phyloP scores from a whole-genome alignment of 176 grass and related monocot species.

The Puya raimondii region DNA sequence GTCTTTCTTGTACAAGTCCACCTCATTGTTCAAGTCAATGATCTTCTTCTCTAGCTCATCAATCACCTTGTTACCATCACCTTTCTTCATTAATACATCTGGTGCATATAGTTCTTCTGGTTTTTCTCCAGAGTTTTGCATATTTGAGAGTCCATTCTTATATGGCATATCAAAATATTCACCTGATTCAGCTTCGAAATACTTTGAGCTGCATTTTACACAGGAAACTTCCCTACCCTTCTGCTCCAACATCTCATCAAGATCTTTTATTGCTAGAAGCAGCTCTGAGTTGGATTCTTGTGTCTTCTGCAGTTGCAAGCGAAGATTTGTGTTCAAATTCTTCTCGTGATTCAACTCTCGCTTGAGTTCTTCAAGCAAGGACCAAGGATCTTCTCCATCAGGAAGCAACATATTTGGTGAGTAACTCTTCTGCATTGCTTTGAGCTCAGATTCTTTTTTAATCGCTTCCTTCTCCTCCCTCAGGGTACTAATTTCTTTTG shows the following conservation, averaged over 20 bases:
- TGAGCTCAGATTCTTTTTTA: constrained; percentile 64
- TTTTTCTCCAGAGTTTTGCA: constrained; percentile 38
- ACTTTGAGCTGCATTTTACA: not conserved
- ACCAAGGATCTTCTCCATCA: constrained; percentile 45
- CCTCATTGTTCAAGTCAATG: constrained; percentile 58
- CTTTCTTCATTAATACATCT: constrained; percentile 54
- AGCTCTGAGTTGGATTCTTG: constrained; percentile 97
- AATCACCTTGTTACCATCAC: constrained; percentile 21
- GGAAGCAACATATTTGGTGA: constrained; percentile 37
- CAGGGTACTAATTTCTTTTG: constrained; percentile 50
- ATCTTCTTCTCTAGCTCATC: constrained; percentile 65
- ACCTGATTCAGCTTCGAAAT: constrained; percentile 32
- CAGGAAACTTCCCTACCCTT: constrained; percentile 57
- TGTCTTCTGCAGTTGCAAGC: constrained; percentile 75
- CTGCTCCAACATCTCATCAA: constrained; percentile 82
- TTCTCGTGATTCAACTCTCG: constrained; percentile 73
- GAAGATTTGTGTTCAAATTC: constrained; percentile 63
- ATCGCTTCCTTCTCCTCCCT: constrained; percentile 80
- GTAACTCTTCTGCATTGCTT: constrained; percentile 30
- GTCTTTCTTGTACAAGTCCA: constrained; percentile 82
- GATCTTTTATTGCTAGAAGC: constrained; percentile 85
- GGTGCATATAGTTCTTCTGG: constrained; percentile 56
- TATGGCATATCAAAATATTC: constrained; percentile 37
- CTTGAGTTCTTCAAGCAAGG: constrained; percentile 70
- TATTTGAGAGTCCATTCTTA: constrained; percentile 33